A percentile compares a stretch with the other conserved stretches of the same genome.
phyloP scores from a whole-genome alignment of 441 rosid species.

The Gossypium lobatum region DNA sequence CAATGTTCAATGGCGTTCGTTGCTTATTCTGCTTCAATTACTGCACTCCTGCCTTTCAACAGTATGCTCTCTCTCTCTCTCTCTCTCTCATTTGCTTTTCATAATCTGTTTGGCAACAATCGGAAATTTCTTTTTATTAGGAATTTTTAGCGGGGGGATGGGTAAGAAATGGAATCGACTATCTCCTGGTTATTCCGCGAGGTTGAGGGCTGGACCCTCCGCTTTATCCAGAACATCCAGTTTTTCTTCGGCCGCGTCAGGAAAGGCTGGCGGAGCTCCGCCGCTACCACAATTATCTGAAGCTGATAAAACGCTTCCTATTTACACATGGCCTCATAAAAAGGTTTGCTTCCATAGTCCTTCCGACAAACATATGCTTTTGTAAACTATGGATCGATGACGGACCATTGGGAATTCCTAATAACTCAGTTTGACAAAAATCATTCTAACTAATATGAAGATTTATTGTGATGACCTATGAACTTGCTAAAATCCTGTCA shows the following conservation, averaged over 20 bases:
- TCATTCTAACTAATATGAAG: background rate
- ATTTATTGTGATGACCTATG: background rate
- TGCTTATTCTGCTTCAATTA: slow-evolving; percentile 15
- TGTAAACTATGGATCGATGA: background rate
- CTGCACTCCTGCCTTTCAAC: slow-evolving; percentile 32
- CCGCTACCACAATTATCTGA: slow-evolving; percentile 26
- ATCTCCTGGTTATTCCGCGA: slow-evolving; percentile 25
- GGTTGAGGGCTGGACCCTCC: slow-evolving; percentile 24
- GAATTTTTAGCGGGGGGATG: slow-evolving; percentile 32
- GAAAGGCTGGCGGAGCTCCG: slow-evolving; percentile 27
- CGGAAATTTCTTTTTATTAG: slow-evolving; percentile 10
- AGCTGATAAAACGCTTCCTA: background rate
- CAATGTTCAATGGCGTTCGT: slow-evolving; percentile 20
- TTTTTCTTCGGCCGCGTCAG: slow-evolving; percentile 30
- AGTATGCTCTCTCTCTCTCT: slow-evolving; percentile 22
- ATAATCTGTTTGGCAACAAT: slow-evolving; percentile 9
- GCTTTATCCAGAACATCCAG: slow-evolving; percentile 14
- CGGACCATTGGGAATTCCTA: background rate
- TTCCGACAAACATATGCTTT: background rate
- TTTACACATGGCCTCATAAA: background rate
- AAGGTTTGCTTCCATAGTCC: background rate
- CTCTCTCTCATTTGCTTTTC: background rate
- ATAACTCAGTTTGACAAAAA: background rate
- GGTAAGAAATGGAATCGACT: slow-evolving; percentile 26
- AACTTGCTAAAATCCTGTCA: background rate